A percentile compares a stretch with the other conserved stretches of the same genome.
These are phyloP conservation scores for Ganoderma boninense DNA, from an alignment of 1,284 basidiomycete genomes.

Conservation along the genomic window DNA sequence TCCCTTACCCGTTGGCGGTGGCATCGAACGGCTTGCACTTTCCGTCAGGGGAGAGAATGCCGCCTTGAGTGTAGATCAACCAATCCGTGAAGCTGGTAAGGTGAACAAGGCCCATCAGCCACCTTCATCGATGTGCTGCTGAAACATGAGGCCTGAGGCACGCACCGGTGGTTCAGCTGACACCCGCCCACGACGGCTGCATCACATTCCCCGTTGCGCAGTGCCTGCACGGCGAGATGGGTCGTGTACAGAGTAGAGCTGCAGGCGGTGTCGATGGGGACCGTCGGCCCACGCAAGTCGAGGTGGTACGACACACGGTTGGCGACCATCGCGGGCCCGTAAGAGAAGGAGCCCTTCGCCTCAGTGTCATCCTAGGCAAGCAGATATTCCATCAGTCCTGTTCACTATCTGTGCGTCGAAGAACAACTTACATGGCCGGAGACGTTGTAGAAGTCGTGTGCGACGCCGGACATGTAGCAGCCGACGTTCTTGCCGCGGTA, in stretches of 20 bases:
- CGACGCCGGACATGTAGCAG: conserved; percentile 45
- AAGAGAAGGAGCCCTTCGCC: conserved; percentile 47
- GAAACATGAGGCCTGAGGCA: background rate
- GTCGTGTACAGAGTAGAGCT: conserved; percentile 55
- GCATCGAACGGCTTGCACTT: conserved; percentile 60
- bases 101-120: background rate
- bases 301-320: conserved; percentile 60
- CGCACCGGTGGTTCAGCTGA: conserved; percentile 50
- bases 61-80: conserved; percentile 46
- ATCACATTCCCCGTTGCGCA: conserved; percentile 54
- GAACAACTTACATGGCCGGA: conserved; percentile 19
- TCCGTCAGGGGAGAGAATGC: conserved; percentile 52
- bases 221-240: conserved; percentile 55
- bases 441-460: conserved; percentile 16
- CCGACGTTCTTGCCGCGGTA: conserved; percentile 48
- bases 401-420: background rate
- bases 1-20: conserved; percentile 51
- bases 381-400: background rate
- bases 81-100: conserved; percentile 33
- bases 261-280: conserved; percentile 60
- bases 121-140: background rate
- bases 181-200: conserved; percentile 56
- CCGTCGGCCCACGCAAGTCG: conserved; percentile 56
- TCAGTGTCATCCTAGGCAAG: conserved; percentile 48
- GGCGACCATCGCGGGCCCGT: conserved; percentile 48